These are phyloP conservation scores for Tolypocladium inflatum DNA, from an alignment of 2,329 filamentous ascomycete species.

Conservation along the genomic window DNA sequence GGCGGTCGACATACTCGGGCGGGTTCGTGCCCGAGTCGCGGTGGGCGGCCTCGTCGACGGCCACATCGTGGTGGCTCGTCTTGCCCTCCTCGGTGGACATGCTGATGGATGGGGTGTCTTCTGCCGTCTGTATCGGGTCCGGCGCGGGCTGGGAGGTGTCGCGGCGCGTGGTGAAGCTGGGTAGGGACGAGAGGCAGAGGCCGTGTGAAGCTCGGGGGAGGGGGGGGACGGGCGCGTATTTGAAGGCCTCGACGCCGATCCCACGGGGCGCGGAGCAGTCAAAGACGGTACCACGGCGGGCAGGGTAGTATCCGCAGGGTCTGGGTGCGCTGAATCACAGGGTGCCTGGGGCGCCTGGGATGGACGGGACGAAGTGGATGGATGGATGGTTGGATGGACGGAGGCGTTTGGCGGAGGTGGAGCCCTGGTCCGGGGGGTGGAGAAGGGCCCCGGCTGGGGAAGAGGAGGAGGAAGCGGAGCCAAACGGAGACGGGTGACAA, in stretches of 20 bases:
- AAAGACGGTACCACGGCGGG: background rate
- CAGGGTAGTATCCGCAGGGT: conserved; percentile 9
- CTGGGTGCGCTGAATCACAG: background rate
- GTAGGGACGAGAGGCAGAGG: background rate
- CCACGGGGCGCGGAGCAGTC: background rate
- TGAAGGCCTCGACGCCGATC: background rate
- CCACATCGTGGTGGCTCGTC: conserved; percentile 4
- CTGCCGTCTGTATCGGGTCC: background rate
- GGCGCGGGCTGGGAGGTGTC: background rate
- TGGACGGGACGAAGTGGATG: conserved; percentile 4
- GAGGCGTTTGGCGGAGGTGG: conserved; percentile 1
- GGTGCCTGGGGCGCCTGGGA: background rate
- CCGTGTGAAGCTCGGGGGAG: background rate
- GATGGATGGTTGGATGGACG: conserved; percentile 4
- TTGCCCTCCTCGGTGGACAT: conserved; percentile 18
- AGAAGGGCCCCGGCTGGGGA: background rate
- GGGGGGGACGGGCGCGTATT: background rate
- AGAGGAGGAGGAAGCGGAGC: background rate
- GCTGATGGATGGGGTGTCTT: background rate
- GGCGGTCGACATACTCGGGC: conserved; percentile 18
- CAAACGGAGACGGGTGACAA: background rate
- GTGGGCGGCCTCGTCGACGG: conserved; percentile 6
- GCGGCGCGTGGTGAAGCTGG: background rate
- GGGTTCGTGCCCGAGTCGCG: conserved; percentile 3
- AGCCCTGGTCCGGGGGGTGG: background rate